Base-by-base conservation (phyloP, 441 rosid genomes). In the Macaranga tanarius region DNA sequence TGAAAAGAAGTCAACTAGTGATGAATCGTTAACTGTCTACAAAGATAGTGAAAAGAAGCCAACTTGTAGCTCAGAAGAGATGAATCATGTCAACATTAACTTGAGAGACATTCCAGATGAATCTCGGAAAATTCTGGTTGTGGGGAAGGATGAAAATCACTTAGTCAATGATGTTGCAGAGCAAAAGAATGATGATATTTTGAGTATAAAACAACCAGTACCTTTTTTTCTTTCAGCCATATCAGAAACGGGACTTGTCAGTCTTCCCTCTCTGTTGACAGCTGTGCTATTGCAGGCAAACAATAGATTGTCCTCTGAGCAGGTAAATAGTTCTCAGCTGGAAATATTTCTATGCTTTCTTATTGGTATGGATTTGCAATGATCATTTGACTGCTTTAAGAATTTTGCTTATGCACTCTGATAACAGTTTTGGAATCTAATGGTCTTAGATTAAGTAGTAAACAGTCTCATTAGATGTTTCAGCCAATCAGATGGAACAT, bases 251-350 rank as follows among this genome's bases (percentile, higher is more conserved):
- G 96, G 96, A 67, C 73, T 90, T 55, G 89, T 90, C 74, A 84
- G 96, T 79, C 93, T 90, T 77, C 93, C 96, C 75, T 90, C 96
- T 56, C 76, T 90, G 74, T 77, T 90, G 80, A 90, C 96, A 61
- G 80, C 93, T 50, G 93, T 90, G 77, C 86, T 90, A 25, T 79
- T 88, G 70, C 96, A 90, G 80, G 91, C 96, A 31, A 90, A 87
- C 84, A 88, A 86, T 77, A 83, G 82, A 75, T 76, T 82, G 75
- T 82, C 90, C 50, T 79, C 86, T 68, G 93, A 88, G 57, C 93
- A 84, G 96, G 96, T 88, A 80, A 67, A 42, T 74, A 80, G 17
- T 47, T 38, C 12, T 47, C 28, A 45, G 71, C 76, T 26, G 45
- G 22, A 10, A 19, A 58, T 48, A 10, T 38, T 15, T 65, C 25